Conservation (phyloP, 208 protist genomes). For the Acanthamoeba rhysodes region DNA sequence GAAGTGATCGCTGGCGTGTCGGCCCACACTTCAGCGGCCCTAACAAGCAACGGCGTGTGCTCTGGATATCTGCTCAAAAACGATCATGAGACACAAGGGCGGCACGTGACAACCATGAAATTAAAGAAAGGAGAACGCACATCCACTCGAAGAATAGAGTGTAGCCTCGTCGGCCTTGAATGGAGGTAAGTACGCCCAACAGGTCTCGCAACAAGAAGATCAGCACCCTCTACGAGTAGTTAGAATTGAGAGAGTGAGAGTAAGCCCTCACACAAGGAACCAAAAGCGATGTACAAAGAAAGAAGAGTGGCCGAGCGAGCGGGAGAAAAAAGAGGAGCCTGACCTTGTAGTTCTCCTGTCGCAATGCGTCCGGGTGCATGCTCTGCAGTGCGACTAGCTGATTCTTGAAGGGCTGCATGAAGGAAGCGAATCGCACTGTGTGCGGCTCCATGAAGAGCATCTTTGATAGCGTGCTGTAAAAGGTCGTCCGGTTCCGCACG, state of each 20-base stretch:
- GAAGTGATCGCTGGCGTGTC: conserved; percentile 80
- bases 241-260: not conserved
- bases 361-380: conserved; percentile 26
- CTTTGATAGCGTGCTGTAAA: conserved; percentile 82
- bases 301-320: not conserved
- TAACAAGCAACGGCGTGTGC: conserved; percentile 79
- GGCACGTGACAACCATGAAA: no score
- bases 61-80: conserved; percentile 77
- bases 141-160: conserved; percentile 82
- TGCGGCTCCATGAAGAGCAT: conserved; percentile 85
- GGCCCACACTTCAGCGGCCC: conserved; percentile 76
- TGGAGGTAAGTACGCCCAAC: conserved; percentile 74
- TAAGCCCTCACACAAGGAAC: no score
- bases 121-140: conserved; percentile 61
- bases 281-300: no score
- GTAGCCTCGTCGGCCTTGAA: conserved; percentile 72
- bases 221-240: conserved; percentile 36
- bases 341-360: conserved; percentile 65
- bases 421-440: conserved; percentile 75
- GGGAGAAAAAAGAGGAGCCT: not conserved
- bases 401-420: conserved; percentile 80
- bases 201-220: conserved; percentile 79
- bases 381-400: conserved; percentile 24
- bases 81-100: not conserved
- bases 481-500: conserved; percentile 77